phyloP scores from a whole-genome alignment of 495 filamentous ascomycete genomes.

The Cairneyella variabilis region DNA sequence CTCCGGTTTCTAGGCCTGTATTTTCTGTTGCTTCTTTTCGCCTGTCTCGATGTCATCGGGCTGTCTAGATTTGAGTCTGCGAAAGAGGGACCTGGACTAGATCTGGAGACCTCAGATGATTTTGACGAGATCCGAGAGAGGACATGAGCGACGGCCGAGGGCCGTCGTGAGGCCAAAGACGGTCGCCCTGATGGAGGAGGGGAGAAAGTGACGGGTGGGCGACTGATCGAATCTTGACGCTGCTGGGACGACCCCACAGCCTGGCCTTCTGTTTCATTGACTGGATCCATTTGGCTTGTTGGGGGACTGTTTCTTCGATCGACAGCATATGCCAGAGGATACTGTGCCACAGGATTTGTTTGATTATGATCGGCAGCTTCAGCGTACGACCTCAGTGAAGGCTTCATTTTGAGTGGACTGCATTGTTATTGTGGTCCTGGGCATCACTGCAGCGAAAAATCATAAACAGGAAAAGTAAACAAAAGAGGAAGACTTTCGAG shows the following conservation, averaged over 20 bases:
- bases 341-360: not conserved
- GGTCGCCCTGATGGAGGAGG: not conserved
- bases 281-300: not conserved
- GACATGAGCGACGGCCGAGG: not conserved
- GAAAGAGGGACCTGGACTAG: not conserved
- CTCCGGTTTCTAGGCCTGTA: not conserved
- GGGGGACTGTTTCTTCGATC: conserved; percentile 3
- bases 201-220: not conserved
- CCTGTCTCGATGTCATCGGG: not conserved
- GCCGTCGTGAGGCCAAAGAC: not conserved
- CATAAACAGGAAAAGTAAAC: too few species aligned
- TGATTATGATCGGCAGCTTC: not conserved
- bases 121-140: not conserved
- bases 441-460: not conserved
- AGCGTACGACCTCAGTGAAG: not conserved
- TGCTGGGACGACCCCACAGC: not conserved
- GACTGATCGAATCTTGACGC: not conserved
- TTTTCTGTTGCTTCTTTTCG: not conserved
- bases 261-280: not conserved
- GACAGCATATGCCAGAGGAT: not conserved
- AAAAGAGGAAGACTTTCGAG: too few species aligned
- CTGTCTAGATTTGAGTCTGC: not conserved
- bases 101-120: not conserved
- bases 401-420: not conserved
- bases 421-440: not conserved